A percentile compares a stretch with the other conserved stretches of the same genome.
These are phyloP conservation scores for Platanus orientalis DNA, from an alignment of 164 flowering plant genomes.

Conservation along the genomic window DNA sequence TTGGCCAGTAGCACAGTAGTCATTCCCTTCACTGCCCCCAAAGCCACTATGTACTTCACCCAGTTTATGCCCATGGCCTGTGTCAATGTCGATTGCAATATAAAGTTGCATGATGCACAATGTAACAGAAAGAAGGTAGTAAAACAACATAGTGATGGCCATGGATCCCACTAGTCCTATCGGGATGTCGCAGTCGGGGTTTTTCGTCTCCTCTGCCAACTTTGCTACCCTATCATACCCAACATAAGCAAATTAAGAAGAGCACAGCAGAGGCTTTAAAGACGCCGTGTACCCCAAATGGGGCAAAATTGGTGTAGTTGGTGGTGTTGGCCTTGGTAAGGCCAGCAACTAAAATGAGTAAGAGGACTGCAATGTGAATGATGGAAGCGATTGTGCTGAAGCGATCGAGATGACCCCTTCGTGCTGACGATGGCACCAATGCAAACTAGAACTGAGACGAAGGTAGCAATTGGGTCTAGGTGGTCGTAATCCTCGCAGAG, in stretches of 20 bases:
- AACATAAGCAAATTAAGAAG: slow-evolving; percentile 8
- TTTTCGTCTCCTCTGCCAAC: slow-evolving; percentile 19
- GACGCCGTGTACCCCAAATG: slow-evolving; percentile 1
- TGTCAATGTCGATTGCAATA: neutral
- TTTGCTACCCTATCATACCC: slow-evolving; percentile 18
- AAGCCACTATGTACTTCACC: neutral
- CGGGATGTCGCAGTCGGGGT: slow-evolving; percentile 12
- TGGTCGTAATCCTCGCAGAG: slow-evolving; percentile 22
- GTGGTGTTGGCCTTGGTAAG: neutral
- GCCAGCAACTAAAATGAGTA: neutral
- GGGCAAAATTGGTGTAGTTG: neutral
- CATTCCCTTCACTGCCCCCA: neutral
- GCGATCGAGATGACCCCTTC: no score
- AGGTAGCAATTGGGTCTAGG: slow-evolving; percentile 22
- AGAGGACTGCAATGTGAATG: neutral
- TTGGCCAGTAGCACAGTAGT: neutral
- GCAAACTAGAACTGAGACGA: no score
- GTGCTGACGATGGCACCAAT: no score
- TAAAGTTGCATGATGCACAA: slow-evolving; percentile 11
- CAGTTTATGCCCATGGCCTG: neutral
- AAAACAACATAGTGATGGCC: neutral
- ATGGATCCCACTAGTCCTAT: slow-evolving; percentile 14
- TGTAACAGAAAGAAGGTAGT: neutral
- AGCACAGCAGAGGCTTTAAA: slow-evolving; percentile 6
- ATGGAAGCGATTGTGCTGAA: no score